Percentiles rank a stretch among this genome's conserved stretches.
Conservation (phyloP, 768 basidiomycete genomes). For the Leucosporidium yakuticum region DNA sequence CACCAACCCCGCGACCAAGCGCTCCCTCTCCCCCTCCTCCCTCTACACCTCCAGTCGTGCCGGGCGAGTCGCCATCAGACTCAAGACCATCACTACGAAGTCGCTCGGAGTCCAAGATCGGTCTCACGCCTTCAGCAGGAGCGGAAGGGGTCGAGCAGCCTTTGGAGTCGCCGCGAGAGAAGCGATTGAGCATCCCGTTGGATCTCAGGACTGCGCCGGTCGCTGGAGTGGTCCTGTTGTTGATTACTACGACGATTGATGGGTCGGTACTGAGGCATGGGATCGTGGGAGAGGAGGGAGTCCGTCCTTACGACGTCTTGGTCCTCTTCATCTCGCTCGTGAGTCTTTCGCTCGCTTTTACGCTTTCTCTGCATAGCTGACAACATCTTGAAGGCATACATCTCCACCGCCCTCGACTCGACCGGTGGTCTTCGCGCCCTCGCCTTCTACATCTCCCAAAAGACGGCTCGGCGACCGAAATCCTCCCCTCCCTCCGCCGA, state of each 20-base stretch:
- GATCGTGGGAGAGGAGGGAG: constrained; percentile 66
- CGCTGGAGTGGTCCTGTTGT: constrained; percentile 46
- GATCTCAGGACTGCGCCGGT: constrained; percentile 46
- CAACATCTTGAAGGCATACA: constrained; percentile 54
- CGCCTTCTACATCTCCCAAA: constrained; percentile 81
- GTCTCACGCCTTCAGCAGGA: background rate
- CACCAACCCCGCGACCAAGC: background rate
- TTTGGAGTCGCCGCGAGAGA: background rate
- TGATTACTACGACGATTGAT: constrained; percentile 45
- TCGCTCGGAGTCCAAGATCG: constrained; percentile 5
- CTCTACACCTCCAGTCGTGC: background rate
- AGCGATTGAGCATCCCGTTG: constrained; percentile 20
- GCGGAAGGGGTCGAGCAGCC: background rate
- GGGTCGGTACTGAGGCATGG: constrained; percentile 59
- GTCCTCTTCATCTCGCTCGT: constrained; percentile 82
- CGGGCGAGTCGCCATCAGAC: background rate
- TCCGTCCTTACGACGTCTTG: constrained; percentile 87
- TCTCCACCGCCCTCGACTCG: constrained; percentile 82
- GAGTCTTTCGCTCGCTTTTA: constrained; percentile 16
- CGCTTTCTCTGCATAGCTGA: too few species aligned
- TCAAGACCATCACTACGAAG: background rate
- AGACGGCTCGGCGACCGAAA: constrained; percentile 12
- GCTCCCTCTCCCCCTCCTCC: background rate
- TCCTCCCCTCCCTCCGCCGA: constrained; percentile 20
- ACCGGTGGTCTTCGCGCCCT: constrained; percentile 80